phyloP scores from a whole-genome alignment of 2,329 filamentous ascomycete species.

The Aspergillus clavatus region DNA sequence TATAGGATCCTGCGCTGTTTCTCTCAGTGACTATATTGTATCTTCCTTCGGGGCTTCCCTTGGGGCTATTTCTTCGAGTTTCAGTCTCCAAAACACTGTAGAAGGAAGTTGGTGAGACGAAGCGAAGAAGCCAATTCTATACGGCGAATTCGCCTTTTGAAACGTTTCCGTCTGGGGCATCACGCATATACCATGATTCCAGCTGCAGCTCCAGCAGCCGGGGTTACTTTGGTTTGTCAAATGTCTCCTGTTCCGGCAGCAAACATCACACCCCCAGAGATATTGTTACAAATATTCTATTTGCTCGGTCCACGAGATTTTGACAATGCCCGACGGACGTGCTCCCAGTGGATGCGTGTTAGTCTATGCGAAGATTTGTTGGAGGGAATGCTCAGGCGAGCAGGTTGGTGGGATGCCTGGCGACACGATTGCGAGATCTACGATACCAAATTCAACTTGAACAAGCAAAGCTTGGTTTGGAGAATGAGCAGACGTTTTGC shows the following conservation, averaged over 20 bases:
- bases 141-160: not conserved
- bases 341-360: constrained; percentile 55
- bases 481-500: constrained; percentile 46
- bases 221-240: not conserved
- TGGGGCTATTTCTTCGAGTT: too few relatives aligned
- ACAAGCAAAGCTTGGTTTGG: constrained; percentile 36
- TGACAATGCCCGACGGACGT: constrained; percentile 57
- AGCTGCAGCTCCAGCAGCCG: not conserved
- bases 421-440: constrained; percentile 24
- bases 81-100: too few relatives aligned
- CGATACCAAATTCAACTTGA: constrained; percentile 28
- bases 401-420: constrained; percentile 51
- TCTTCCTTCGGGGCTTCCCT: too few relatives aligned
- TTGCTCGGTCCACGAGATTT: constrained; percentile 49
- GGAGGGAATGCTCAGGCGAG: constrained; percentile 50
- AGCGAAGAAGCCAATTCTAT: not conserved
- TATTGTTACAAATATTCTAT: constrained; percentile 46
- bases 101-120: too few relatives aligned
- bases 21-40: too few relatives aligned
- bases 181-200: not conserved
- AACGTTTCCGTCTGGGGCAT: not conserved
- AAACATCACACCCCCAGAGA: constrained; percentile 44
- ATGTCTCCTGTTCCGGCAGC: constrained; percentile 22
- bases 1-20: not conserved
- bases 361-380: constrained; percentile 52